A percentile compares a stretch with the other conserved stretches of the same genome.
These are phyloP conservation scores for Casaregolazyma suthepensis DNA, from an alignment of 1,139 yeast genomes.

Conservation along the genomic window DNA sequence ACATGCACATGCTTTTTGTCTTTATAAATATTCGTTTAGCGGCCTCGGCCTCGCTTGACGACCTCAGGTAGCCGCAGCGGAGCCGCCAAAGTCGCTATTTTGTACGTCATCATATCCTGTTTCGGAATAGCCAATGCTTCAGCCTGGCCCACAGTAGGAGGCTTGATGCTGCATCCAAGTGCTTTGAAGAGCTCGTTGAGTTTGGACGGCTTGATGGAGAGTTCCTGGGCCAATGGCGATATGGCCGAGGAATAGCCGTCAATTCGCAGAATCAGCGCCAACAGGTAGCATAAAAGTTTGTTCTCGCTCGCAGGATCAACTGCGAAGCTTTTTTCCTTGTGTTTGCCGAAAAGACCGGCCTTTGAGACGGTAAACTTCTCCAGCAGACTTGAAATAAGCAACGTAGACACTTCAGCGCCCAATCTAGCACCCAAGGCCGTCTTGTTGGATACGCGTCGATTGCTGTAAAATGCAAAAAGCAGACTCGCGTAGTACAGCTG, in stretches of 20 bases:
- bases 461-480: slow-evolving; percentile 69
- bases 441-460: slow-evolving; percentile 61
- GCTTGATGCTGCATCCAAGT: slow-evolving; percentile 74
- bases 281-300: slow-evolving; percentile 70
- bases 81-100: slow-evolving; percentile 76
- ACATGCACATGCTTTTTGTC: slow-evolving; percentile 2
- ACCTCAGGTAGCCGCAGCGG: slow-evolving; percentile 88
- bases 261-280: slow-evolving; percentile 67
- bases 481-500: slow-evolving; percentile 73
- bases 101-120: slow-evolving; percentile 57
- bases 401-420: slow-evolving; percentile 62
- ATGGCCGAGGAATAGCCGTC: slow-evolving; percentile 72
- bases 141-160: slow-evolving; percentile 73
- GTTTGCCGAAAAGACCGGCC: slow-evolving; percentile 62
- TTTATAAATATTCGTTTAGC: not conserved
- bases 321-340: slow-evolving; percentile 56
- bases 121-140: slow-evolving; percentile 76
- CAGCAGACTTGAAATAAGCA: slow-evolving; percentile 65
- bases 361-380: slow-evolving; percentile 62
- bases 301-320: slow-evolving; percentile 88
- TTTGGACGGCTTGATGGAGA: slow-evolving; percentile 74
- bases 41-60: slow-evolving; percentile 55
- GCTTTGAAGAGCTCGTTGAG: slow-evolving; percentile 65
- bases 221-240: slow-evolving; percentile 77
- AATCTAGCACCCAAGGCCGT: slow-evolving; percentile 55